Evolutionary conservation across 371 early-diverging fungal species (phyloP).

Genomic region (Rhizopus sp.): DNA sequence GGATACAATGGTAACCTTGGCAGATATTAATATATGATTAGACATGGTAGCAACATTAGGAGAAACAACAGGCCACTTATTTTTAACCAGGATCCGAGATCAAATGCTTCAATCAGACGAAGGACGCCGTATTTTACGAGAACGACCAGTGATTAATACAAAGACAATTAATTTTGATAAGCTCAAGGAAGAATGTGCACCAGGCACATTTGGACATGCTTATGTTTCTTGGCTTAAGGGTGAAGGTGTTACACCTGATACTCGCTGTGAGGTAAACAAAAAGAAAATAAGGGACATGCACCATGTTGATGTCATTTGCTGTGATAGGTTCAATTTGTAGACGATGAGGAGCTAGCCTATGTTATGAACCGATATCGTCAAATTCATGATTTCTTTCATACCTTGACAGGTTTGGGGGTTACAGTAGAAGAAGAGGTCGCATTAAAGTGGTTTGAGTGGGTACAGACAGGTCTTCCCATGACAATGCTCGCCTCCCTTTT

Average conservation of each 20-base stretch:
- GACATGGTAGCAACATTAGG: conserved; percentile 94
- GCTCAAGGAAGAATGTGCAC: conserved; percentile 63
- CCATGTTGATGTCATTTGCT: not conserved
- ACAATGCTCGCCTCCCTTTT: conserved; percentile 77
- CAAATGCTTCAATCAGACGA: conserved; percentile 75
- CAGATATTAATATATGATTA: conserved; percentile 25
- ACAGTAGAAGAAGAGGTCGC: conserved; percentile 92
- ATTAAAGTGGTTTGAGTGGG: conserved; percentile 93
- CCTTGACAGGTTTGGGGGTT: conserved; percentile 81
- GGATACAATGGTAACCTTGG: not conserved
- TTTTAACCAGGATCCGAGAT: conserved; percentile 69
- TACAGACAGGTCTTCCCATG: conserved; percentile 91
- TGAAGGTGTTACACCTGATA: conserved; percentile 83
- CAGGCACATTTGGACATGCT: conserved; percentile 83
- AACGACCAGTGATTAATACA: conserved; percentile 76
- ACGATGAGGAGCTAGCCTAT: conserved; percentile 90
- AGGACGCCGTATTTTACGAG: conserved; percentile 84
- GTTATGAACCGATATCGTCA: conserved; percentile 93
- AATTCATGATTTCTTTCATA: conserved; percentile 94
- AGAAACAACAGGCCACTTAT: conserved; percentile 79
- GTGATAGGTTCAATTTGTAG: conserved; percentile 75
- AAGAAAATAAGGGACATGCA: not conserved
- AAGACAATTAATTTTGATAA: conserved; percentile 63
- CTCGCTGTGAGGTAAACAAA: conserved; percentile 72
- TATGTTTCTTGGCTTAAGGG: conserved; percentile 81